phyloP scores from a whole-genome alignment of 2,329 filamentous ascomycete genomes.

The Apiospora aurea region DNA sequence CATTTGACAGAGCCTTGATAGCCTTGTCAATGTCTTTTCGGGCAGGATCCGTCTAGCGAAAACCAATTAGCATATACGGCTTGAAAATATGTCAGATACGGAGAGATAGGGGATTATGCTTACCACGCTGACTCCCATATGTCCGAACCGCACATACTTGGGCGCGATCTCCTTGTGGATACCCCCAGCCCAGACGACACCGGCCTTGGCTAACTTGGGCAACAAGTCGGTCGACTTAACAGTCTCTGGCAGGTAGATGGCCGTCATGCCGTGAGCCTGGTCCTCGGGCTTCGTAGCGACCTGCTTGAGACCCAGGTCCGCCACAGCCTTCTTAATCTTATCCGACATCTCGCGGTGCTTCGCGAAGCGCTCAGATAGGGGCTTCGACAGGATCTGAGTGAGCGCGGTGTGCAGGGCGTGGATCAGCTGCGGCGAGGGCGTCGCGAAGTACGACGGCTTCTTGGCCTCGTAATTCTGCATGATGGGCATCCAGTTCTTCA shows the following conservation, averaged over 20 bases:
- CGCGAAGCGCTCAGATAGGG: constrained; percentile 83
- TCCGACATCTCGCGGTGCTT: constrained; percentile 81
- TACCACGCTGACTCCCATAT: constrained; percentile 94
- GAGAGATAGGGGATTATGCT: constrained; percentile 42
- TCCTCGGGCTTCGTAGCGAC: constrained; percentile 85
- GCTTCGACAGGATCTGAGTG: constrained; percentile 81
- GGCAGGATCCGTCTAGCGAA: constrained; percentile 70
- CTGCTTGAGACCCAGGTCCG: constrained; percentile 84
- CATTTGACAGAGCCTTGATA: constrained; percentile 76
- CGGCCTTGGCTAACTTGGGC: constrained; percentile 83
- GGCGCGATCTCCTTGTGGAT: constrained; percentile 94
- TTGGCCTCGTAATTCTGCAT: constrained; percentile 99
- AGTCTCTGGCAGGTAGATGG: constrained; percentile 90
- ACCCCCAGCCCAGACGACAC: constrained; percentile 92
- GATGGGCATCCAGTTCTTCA: constrained; percentile 97
- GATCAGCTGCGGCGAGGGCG: constrained; percentile 91
- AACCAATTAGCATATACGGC: constrained; percentile 27
- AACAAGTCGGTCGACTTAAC: constrained; percentile 83
- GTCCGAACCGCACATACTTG: constrained; percentile 94
- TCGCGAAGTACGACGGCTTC: constrained; percentile 98
- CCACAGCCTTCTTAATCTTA: constrained; percentile 83
- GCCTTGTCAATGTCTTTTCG: constrained; percentile 86
- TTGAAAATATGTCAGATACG: not conserved
- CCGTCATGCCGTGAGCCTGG: constrained; percentile 97
- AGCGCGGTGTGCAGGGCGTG: constrained; percentile 91